phyloP scores from a whole-genome alignment of 2,329 filamentous ascomycete genomes.

The Metarhizium humberi region DNA sequence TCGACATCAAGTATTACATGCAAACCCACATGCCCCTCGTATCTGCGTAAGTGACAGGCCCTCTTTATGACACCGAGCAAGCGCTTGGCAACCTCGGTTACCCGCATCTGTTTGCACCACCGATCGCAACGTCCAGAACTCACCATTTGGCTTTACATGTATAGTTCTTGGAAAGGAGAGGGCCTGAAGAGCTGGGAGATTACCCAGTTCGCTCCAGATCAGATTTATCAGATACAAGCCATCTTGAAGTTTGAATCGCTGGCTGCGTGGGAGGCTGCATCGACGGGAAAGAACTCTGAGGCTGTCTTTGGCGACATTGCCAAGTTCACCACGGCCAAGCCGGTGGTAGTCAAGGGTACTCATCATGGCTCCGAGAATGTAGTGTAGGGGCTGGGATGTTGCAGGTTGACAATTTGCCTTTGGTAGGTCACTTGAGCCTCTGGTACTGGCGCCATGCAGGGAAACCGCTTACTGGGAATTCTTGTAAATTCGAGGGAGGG shows the following conservation, averaged over 20 bases:
- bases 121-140: background rate
- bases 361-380: background rate
- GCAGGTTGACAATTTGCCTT: background rate
- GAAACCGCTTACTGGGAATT: too few species aligned
- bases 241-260: conserved; percentile 13
- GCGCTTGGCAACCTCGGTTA: background rate
- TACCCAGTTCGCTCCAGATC: conserved; percentile 10
- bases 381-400: background rate
- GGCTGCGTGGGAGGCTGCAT: conserved; percentile 11
- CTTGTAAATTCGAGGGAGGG: too few species aligned
- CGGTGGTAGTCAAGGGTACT: conserved; percentile 13
- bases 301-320: conserved; percentile 15
- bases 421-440: too few species aligned
- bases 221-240: conserved; percentile 15
- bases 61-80: too few species aligned
- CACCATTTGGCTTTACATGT: background rate
- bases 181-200: conserved; percentile 15
- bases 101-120: background rate
- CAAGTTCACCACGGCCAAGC: conserved; percentile 13
- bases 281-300: conserved; percentile 1
- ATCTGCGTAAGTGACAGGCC: conserved; percentile 9
- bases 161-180: conserved; percentile 11
- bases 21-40: conserved; percentile 18
- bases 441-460: too few species aligned
- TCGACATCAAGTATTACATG: conserved; percentile 17